Percentiles rank a stretch among this genome's conserved stretches.
Evolutionary conservation across 2,329 filamentous ascomycete genomes (phyloP).

Genomic region (Pezicula carpinea): DNA sequence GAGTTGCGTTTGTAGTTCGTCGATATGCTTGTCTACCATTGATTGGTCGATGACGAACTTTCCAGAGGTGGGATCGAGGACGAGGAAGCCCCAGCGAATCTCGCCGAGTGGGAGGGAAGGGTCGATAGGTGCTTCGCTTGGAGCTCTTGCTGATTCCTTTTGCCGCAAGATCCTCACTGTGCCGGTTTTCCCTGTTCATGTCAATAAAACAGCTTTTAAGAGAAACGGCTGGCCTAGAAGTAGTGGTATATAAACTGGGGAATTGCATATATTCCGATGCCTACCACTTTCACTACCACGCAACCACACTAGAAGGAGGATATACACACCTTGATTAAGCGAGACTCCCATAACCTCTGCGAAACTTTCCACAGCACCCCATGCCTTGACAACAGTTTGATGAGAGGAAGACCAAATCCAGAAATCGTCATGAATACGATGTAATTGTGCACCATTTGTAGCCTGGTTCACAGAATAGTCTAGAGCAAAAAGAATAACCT

Average conservation of each 20-base stretch:
- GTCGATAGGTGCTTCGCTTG: constrained; percentile 8
- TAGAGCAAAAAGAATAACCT: constrained; percentile 58
- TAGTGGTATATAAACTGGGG: too few relatives aligned
- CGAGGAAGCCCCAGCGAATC: constrained; percentile 55
- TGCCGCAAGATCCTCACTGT: constrained; percentile 36
- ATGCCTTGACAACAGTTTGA: constrained; percentile 48
- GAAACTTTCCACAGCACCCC: constrained; percentile 54
- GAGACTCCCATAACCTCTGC: constrained; percentile 48
- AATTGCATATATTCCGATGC: too few relatives aligned
- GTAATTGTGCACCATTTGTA: constrained; percentile 48
- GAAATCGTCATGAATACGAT: constrained; percentile 61
- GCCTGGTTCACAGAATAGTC: constrained; percentile 60
- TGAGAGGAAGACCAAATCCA: constrained; percentile 60
- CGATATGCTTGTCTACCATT: constrained; percentile 50
- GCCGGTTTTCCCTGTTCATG: constrained; percentile 42
- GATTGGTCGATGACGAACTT: constrained; percentile 50
- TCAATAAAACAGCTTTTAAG: too few relatives aligned
- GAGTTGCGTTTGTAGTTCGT: constrained; percentile 51
- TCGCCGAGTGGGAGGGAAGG: constrained; percentile 43
- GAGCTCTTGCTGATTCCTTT: constrained; percentile 4
- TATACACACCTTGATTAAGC: constrained; percentile 42
- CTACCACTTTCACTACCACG: too few relatives aligned
- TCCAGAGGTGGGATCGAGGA: constrained; percentile 42
- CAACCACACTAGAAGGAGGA: too few relatives aligned
- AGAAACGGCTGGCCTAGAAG: too few relatives aligned